Evolutionary conservation across 2,329 filamentous ascomycete genomes (phyloP).

Genomic region (Fusarium miscanthi): DNA sequence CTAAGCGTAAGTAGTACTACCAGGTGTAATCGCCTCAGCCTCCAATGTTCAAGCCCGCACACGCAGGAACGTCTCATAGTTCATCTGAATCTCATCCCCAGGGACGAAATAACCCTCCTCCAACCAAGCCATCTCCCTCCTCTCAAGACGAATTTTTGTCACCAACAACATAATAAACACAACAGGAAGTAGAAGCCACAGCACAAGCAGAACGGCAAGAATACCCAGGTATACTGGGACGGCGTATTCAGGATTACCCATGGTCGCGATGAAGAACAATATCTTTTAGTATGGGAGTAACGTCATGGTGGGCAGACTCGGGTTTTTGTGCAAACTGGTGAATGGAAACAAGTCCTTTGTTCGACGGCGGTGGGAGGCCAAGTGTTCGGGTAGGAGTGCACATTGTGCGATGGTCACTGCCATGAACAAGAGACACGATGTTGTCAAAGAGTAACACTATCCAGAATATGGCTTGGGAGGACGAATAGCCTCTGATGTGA

Average conservation of each 20-base stretch:
- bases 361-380: slow-evolving; percentile 4
- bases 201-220: slow-evolving; percentile 20
- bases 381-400: slow-evolving; percentile 24
- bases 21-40: not conserved
- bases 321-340: slow-evolving; percentile 4
- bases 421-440: slow-evolving; percentile 35
- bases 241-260: slow-evolving; percentile 34
- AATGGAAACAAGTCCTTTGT: slow-evolving; percentile 12
- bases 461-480: slow-evolving; percentile 14
- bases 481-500: slow-evolving; percentile 21
- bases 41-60: not conserved
- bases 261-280: slow-evolving; percentile 12
- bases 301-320: not conserved
- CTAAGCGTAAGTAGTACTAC: not conserved
- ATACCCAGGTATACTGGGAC: slow-evolving; percentile 34
- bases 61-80: slow-evolving; percentile 9
- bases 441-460: slow-evolving; percentile 32
- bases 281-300: not conserved
- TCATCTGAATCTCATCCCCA: slow-evolving; percentile 19
- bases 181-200: slow-evolving; percentile 36
- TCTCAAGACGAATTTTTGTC: slow-evolving; percentile 15
- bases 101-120: slow-evolving; percentile 22
- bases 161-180: slow-evolving; percentile 21
- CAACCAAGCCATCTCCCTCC: slow-evolving; percentile 24
- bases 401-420: slow-evolving; percentile 32